Conservation (phyloP, 2,329 filamentous ascomycete species). For the Diplodia sapinea region DNA sequence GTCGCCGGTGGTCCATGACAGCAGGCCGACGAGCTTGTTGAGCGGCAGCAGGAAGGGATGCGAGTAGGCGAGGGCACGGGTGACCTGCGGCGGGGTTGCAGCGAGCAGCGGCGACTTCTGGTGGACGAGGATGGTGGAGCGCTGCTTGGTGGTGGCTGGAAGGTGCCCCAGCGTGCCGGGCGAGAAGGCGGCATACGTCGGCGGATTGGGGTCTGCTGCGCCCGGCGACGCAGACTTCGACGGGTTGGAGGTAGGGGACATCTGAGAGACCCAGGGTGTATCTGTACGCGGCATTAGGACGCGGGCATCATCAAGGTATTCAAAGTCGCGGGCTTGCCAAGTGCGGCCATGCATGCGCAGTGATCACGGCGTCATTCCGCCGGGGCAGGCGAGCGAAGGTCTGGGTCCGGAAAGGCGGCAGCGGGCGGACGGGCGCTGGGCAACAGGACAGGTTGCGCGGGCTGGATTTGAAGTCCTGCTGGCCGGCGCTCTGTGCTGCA, state of each 20-base stretch:
- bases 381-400: slow-evolving; percentile 22
- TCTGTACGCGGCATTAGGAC: slow-evolving; percentile 37
- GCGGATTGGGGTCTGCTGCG: slow-evolving; percentile 57
- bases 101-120: slow-evolving; percentile 94
- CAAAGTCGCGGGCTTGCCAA: slow-evolving; percentile 43
- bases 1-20: slow-evolving; percentile 94
- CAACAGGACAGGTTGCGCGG: slow-evolving; percentile 21
- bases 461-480: slow-evolving; percentile 20
- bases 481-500: slow-evolving; percentile 21
- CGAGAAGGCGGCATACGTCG: slow-evolving; percentile 89
- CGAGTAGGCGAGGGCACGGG: slow-evolving; percentile 90
- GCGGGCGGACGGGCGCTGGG: not conserved
- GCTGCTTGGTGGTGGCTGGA: slow-evolving; percentile 72
- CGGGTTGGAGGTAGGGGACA: slow-evolving; percentile 44
- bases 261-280: slow-evolving; percentile 50
- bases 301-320: slow-evolving; percentile 27
- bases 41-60: slow-evolving; percentile 91
- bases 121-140: slow-evolving; percentile 92
- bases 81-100: slow-evolving; percentile 93
- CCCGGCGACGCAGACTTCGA: slow-evolving; percentile 48
- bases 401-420: slow-evolving; percentile 13
- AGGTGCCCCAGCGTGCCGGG: slow-evolving; percentile 76
- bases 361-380: slow-evolving; percentile 31
- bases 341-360: slow-evolving; percentile 49
- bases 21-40: slow-evolving; percentile 80